Percentiles rank a stretch among this genome's conserved stretches.
Conservation (phyloP, 495 filamentous ascomycete genomes). For the Hypoxylon perforatum region DNA sequence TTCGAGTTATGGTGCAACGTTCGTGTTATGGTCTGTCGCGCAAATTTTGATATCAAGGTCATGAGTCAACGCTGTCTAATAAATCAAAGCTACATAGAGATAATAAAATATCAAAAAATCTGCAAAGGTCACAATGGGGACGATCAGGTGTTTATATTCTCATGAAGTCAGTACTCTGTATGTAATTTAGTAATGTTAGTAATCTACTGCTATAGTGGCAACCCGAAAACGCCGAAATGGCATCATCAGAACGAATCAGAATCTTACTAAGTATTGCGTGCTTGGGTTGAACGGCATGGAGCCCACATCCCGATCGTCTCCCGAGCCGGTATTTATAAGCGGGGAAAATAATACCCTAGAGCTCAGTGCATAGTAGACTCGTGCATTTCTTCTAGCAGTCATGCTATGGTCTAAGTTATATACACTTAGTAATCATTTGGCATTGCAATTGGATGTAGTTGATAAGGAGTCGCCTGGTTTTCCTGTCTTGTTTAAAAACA, state of each 20-base stretch:
- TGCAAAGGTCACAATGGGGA: not conserved
- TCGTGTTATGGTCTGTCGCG: conserved; percentile 28
- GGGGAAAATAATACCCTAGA: too few species aligned
- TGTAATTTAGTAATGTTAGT: conserved; percentile 6
- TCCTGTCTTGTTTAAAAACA: too few species aligned
- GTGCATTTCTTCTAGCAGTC: too few species aligned
- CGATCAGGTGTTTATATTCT: conserved; percentile 6
- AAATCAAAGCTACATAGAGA: not conserved
- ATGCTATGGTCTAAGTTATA: too few species aligned
- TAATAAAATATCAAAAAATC: not conserved
- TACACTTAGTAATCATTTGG: too few species aligned
- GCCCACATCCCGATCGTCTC: conserved; percentile 9
- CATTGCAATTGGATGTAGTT: too few species aligned
- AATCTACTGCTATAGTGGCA: conserved; percentile 15
- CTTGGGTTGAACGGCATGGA: conserved; percentile 7
- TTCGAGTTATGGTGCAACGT: conserved; percentile 7
- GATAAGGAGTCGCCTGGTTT: too few species aligned
- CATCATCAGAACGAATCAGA: conserved; percentile 26
- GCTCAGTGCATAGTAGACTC: too few species aligned
- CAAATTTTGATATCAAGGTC: conserved; percentile 16
- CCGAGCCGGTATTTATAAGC: too few species aligned
- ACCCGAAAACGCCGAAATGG: conserved; percentile 21
- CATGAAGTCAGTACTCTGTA: conserved; percentile 7
- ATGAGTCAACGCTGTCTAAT: conserved; percentile 4
- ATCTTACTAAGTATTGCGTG: conserved; percentile 16